Evolutionary conservation across 2,329 filamentous ascomycete species (phyloP).

Genomic region (Aspergillus fischeri): DNA sequence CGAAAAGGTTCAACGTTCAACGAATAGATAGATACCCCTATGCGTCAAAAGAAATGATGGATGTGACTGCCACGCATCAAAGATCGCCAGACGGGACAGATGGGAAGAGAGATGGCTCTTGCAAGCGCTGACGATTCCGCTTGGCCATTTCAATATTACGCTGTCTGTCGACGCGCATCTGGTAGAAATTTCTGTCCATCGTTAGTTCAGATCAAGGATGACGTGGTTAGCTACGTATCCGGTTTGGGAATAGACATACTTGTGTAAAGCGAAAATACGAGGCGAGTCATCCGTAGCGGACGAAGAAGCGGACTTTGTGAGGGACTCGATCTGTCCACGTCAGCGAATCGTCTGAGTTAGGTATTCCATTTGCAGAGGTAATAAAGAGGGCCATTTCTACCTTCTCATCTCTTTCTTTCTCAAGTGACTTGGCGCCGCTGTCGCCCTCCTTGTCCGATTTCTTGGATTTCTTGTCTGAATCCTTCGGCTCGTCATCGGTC

Average conservation of each 20-base stretch:
- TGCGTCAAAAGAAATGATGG: not conserved
- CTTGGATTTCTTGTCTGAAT: slow-evolving; percentile 46
- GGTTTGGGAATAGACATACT: slow-evolving; percentile 45
- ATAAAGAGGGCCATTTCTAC: slow-evolving; percentile 27
- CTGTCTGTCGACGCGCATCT: slow-evolving; percentile 76
- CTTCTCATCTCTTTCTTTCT: slow-evolving; percentile 53
- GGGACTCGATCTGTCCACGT: slow-evolving; percentile 33
- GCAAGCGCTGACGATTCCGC: slow-evolving; percentile 74
- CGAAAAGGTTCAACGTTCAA: not conserved
- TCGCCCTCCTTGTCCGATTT: slow-evolving; percentile 45
- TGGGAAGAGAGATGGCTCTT: slow-evolving; percentile 76
- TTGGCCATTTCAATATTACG: slow-evolving; percentile 74
- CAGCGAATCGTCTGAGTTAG: not conserved
- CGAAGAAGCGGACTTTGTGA: slow-evolving; percentile 43
- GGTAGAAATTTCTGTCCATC: slow-evolving; percentile 68
- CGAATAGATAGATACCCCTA: not conserved
- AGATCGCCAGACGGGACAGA: slow-evolving; percentile 66
- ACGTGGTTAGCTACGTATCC: slow-evolving; percentile 1
- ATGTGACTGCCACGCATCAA: slow-evolving; percentile 9
- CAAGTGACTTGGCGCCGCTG: slow-evolving; percentile 33
- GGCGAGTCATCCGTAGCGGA: slow-evolving; percentile 60
- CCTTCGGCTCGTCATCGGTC: slow-evolving; percentile 46
- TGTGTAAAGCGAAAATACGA: slow-evolving; percentile 78
- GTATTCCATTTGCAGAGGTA: not conserved
- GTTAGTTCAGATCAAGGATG: slow-evolving; percentile 6